Evolutionary conservation across 2,329 filamentous ascomycete genomes (phyloP), one percentile per base, ranked within the genome.

Genomic region (Didymellaceae sp.): DNA sequence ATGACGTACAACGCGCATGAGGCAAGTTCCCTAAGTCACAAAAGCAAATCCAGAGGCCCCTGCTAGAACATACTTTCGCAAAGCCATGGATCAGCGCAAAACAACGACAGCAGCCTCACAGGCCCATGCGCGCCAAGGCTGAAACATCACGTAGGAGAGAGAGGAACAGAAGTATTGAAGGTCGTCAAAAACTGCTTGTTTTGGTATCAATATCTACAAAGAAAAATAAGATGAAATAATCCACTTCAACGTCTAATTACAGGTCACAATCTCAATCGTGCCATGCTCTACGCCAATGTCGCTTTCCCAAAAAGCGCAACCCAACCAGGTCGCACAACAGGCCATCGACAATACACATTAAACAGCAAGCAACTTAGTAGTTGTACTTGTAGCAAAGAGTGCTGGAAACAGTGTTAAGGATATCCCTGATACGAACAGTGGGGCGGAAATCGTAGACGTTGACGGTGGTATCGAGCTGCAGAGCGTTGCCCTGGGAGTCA

Each of bases 361-460:
- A 18, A 13, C 17, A 26, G 9, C 30, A 16, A 14, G 6, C n/a
- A 5, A 5, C 28, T 54, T 65, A 72, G 59, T 72, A 72, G 55
- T 67, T 66, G 61, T 72, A 72, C 57, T 52, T 68, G 62, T 72
- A 72, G 59, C 69, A 72, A 52, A 71, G 37, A 6, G 47, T 63
- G 1, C 40, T 38, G 25, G 42, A 50, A 24, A 57, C 49, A 5
- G 67, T 71, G 50, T 71, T 62, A 6, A 72, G 46, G 24, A 72
- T 56, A 33, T 72, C 67, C 34, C 68, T 40, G 20, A 72, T 58
- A 34, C 42, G 52, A 17, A 70, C 59, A 50, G 59, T 53, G 7
- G 65, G 67, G 13, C 65, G 55, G 28, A 72, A 45, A 18, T 55
- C 61, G 39, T 67, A 62, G 5, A 71, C 58, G 28, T 59, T 65